Evolutionary conservation across 78 protist genomes (phyloP), one percentile per base, ranked within the genome.

Genomic region (Protostelium mycophagum): DNA sequence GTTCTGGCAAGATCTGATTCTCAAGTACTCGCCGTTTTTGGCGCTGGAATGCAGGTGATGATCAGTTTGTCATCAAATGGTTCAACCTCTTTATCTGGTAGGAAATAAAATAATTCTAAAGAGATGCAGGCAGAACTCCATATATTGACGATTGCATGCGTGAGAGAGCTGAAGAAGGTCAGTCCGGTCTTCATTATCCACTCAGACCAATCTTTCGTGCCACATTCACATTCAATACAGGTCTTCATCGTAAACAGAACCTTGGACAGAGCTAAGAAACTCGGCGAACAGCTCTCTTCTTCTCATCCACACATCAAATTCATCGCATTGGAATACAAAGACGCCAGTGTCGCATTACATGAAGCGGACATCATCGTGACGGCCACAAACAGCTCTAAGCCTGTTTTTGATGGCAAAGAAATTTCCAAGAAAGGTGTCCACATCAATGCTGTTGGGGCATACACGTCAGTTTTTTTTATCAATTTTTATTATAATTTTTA

Each of bases 351-450:
- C 37, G 63, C 35, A 1, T 73, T 38, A 23, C 28, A 1, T 0
- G 63, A 89, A 34, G 38, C 91, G n/a, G 94, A 92, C 35, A 63
- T 92, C 34, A 86, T 92, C 28, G 94, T 92, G 0, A 73, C 91
- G 23, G 94, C 94, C 25, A 89, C 94, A 0, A 5, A 87, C n/a
- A 86, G 91, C 35, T 36, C 38, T 9, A 38, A 85, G 28, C 91
- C 91, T 28, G 29, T 90, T 1, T 88, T 92, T 37, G 34, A 88
- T 35, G 94, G 94, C 23, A n/a, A n/a, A n/a, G 29, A 35, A 25
- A 38, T 37, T 28, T 28, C 88, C 1, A 31, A 51, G 31, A 36
- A 31, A 0, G 90, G 88, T n/a, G 1, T 9, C 0, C 0, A 87
- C 28, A 38, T 85, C 39, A 88, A 35, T 36, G 29, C 36, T 0